Base-by-base conservation (phyloP, 345 rosid species). In the Cardamine occulta region DNA sequence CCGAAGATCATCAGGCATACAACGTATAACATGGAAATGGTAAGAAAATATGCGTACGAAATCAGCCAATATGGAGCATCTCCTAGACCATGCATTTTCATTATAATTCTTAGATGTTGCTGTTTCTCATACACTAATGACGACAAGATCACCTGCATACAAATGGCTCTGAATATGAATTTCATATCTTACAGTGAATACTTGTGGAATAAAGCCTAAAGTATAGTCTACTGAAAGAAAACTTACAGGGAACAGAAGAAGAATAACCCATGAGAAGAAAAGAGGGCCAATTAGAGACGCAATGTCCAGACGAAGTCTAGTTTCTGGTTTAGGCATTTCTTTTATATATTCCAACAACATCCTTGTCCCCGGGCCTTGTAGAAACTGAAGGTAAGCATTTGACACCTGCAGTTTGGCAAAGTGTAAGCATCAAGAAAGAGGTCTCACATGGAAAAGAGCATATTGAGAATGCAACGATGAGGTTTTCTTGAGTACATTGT, bases 71-170 rank as follows among this genome's bases (percentile, higher is more conserved):
- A 95, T 44, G 99, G 97, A 52, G 91, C 98, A 74, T 95, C 98
- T 39, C 98, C 93, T 68, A 95, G 93, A 48, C 97, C 97, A n/a
- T 95, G 99, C 99, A 95, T 95, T 82, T 92, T 92, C 98, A 95
- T 95, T 91, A 95, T 95, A 49, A 95, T 87, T 73, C 97, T 85
- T 68, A 92, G 84, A 58, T 80, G 91, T 62, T 90, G 88, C 52
- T 90, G 87, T 44, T 89, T 95, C 86, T 95, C 98, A 48, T 92
- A 92, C 14, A 95, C 98, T 70, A 95, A 72, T 26, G 94, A 76
- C 26, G 87, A 70, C 87, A 95, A 72, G 40, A 86, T 82, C 80
- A 92, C 97, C 99, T 95, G 66, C 56, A 80, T 32, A 68, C 48
- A 66, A 51, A 65, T 63, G 45, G 19, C 44, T 54, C 18, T 56